Evolutionary conservation across 2,329 filamentous ascomycete species (phyloP), one percentile per base, ranked within the genome.

Genomic region (Fusarium circinatum): DNA sequence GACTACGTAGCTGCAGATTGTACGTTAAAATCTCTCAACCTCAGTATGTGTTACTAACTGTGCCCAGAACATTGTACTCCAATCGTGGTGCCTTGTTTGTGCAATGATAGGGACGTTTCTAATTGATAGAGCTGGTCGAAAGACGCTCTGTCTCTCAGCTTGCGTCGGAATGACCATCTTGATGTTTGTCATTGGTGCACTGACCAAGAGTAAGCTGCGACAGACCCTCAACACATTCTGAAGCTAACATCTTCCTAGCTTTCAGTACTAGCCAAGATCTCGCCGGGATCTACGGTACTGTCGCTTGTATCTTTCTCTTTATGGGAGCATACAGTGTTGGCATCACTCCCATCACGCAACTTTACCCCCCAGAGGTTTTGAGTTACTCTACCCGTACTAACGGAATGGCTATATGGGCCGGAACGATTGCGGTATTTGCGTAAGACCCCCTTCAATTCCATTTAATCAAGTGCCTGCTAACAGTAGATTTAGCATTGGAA

Each of bases 401-500:
- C 20, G 56, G 56, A 14, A 59, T 59, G 56, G 56, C 32, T 4
- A 59, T 59, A 6, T 59, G 42, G 55, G 55, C 55, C 3, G 55
- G 55, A 24, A 57, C 55, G 3, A 45, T 57, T 22, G 55, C 55
- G 1, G 13, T 57, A 12, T 57, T 57, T 8, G 55, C 55, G 39
- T 57, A 26, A n/a, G 55, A 8, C 10, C 1, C 14, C 26, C 8
- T 1, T 20, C 12, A 24, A 20, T 2, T n/a, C 18, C 39, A 7
- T 18, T 34, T 1, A 4, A 34, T 34, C 14, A 34, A 3, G 8
- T 18, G 34, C 34, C 17, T 18, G 34, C 39, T 57, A 24, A 59
- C 30, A 36, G 1, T 8, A 17, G 3, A 2, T n/a, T 4, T 1
- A 59, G 56, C 9, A 36, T 59, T 7, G 41, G 41, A 20, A 51